A percentile compares a stretch with the other conserved stretches of the same genome.
Evolutionary conservation across 2,329 filamentous ascomycete genomes (phyloP).

Genomic region (Fusarium sp.): DNA sequence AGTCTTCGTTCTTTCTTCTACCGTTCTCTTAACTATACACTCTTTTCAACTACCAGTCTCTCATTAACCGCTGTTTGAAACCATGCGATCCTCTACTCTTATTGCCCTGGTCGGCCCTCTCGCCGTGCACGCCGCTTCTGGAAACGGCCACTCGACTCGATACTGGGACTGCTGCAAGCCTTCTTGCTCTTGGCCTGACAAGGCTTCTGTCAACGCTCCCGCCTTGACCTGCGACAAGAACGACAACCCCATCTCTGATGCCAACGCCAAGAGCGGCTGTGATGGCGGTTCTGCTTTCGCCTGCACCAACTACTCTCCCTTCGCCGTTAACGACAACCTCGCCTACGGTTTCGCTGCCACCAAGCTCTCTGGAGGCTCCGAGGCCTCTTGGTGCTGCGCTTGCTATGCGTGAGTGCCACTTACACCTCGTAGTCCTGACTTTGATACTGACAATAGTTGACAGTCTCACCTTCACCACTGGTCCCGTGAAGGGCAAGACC

Average conservation of each 20-base stretch:
- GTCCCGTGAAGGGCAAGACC: constrained; percentile 67
- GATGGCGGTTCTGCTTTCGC: constrained; percentile 69
- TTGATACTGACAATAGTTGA: constrained; percentile 4
- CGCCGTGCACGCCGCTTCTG: constrained; percentile 44
- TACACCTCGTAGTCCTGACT: too few species aligned
- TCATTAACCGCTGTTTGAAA: constrained; percentile 32
- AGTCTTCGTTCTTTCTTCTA: constrained; percentile 17
- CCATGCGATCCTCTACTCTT: constrained; percentile 41
- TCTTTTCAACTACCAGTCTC: constrained; percentile 33
- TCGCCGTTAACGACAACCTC: constrained; percentile 68
- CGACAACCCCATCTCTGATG: constrained; percentile 65
- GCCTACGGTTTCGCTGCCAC: constrained; percentile 76
- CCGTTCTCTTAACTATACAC: constrained; percentile 24
- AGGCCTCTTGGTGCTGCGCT: constrained; percentile 74
- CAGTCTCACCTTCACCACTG: constrained; percentile 63
- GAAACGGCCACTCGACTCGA: constrained; percentile 47
- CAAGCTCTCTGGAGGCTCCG: constrained; percentile 64
- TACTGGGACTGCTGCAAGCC: constrained; percentile 80
- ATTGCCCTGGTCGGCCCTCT: constrained; percentile 40
- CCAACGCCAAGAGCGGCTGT: constrained; percentile 65
- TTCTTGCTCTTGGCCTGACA: constrained; percentile 71
- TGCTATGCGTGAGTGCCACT: constrained; percentile 64
- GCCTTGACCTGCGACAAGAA: constrained; percentile 66
- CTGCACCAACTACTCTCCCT: constrained; percentile 73
- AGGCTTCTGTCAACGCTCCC: constrained; percentile 63